Evolutionary conservation across 1,284 basidiomycete genomes (phyloP), one percentile per base, ranked within the genome.

Genomic region (Pseudozyma sp.): DNA sequence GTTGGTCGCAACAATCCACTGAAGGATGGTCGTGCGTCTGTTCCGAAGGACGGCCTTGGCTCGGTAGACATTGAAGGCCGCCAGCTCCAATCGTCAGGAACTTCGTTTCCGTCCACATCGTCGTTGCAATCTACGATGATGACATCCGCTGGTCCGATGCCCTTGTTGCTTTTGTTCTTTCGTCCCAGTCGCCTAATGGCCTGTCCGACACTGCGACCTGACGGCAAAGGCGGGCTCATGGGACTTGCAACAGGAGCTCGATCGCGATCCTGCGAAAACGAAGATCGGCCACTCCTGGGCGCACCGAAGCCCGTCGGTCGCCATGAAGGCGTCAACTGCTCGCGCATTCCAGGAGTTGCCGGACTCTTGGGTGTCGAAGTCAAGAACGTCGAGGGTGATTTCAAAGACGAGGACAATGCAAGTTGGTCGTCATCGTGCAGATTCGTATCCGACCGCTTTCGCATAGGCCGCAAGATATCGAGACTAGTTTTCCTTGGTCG

Each of bases 211-310:
- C 56, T 39, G 0, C 57, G 54, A 40, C 44, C 29, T 13, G 53
- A 19, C 2, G 62, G 62, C 51, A 71, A 14, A 3, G 65, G 57
- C 13, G 61, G 65, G 44, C 70, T 73, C 43, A 73, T 61, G 2
- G 70, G 66, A 31, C 66, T 73, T 0, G 65, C 70, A 19, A 73
- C 70, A 8, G 70, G 70, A 14, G 65, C 58, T 19, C 70, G 56
- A 29, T 73, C 70, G 24, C 70, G 60, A 51, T 73, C 70, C 46
- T 68, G 65, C 16, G 65, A 73, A 44, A 73, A 73, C 4, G 70
- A 73, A 3, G 70, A 57, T 13, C 70, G 53, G 9, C 57, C 66
- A 24, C 30, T 61, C 6, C 60, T 43, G 6, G 49, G 24, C 7
- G 62, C 45, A 43, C 51, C 58, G 59, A 64, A 59, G 46, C 54